phyloP scores from a whole-genome alignment of 768 basidiomycete genomes.

The Panaeolus cyanescens region DNA sequence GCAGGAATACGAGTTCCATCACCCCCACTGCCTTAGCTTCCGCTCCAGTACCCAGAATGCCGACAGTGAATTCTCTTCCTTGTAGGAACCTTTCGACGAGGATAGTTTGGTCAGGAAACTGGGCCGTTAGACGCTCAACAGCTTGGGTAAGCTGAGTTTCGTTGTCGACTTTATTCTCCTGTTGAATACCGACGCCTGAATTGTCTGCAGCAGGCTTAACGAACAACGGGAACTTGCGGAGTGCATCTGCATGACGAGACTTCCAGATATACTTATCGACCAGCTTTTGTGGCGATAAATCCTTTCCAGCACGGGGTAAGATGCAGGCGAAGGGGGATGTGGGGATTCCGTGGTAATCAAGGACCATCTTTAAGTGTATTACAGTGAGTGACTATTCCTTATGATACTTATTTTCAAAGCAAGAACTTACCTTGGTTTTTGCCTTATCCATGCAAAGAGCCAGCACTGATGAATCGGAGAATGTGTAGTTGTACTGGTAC shows the following conservation, averaged over 20 bases:
- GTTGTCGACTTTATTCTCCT: conserved; percentile 19
- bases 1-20: conserved; percentile 18
- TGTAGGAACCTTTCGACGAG: conserved; percentile 24
- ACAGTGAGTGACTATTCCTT: not conserved
- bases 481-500: conserved; percentile 22
- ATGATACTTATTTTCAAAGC: not conserved
- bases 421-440: conserved; percentile 21
- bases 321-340: conserved; percentile 22
- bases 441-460: conserved; percentile 28
- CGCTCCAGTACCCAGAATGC: conserved; percentile 23
- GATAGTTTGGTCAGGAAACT: conserved; percentile 21
- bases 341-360: conserved; percentile 21
- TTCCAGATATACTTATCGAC: not conserved
- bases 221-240: conserved; percentile 22
- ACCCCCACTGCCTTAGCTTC: conserved; percentile 19
- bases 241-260: conserved; percentile 13
- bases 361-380: conserved; percentile 22
- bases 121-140: conserved; percentile 11
- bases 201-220: conserved; percentile 21
- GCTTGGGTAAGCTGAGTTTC: conserved; percentile 11
- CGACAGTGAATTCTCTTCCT: conserved; percentile 25
- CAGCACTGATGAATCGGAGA: conserved; percentile 24
- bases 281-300: not conserved
- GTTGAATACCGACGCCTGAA: conserved; percentile 21
- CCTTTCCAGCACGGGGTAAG: conserved; percentile 10